Base-by-base conservation (phyloP, 164 flowering plant species). In the Vitis amurensis region DNA sequence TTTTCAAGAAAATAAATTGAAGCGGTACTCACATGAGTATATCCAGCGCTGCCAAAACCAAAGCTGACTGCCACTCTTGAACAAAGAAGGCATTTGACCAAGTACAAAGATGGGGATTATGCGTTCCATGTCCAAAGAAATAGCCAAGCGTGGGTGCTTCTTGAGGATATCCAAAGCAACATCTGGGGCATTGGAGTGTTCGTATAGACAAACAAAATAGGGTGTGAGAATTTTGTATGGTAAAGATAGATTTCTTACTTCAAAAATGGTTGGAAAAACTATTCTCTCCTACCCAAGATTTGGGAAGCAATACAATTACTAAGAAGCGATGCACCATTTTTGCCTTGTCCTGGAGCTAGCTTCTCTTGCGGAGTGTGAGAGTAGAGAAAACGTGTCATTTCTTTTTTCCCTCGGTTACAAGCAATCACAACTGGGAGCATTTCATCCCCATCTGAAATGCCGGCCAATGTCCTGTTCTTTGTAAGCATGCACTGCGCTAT, bases 51-150 rank as follows among this genome's bases (percentile, higher is more conserved):
- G 44, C 76, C 80, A 77, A 19, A 58, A 19, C 10, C 19, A 15
- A 61, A 73, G 76, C 17, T 48, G 63, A 50, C 14, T 50, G 29
- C 76, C 73, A 65, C 76, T 73, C 0, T 55, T 68, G 17, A 77
- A 77, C 11, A 73, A 70, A 48, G 70, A 73, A 58, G 78, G 75
- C 16, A 56, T 71, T 37, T 59, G 63, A 67, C 72, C 68, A 59
- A 8, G 14, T 48, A 55, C 50, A 23, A 50, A 15, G 0, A 59
- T 47, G 13, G 73, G 57, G 17, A 2, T 3, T 15, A 5, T 0
- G 12, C 17, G 3, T 16, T 19, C 1, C 9, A 48, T 62, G 52
- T 47, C 51, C 12, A 14, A 31, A 3, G 70, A 3, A 17, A 11
- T 19, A 8, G 37, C 61, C 52, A 67, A 48, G 11, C 11, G 10